Base-by-base conservation (phyloP, 2,329 filamentous ascomycete species). In the Paracamarosporium sp. region DNA sequence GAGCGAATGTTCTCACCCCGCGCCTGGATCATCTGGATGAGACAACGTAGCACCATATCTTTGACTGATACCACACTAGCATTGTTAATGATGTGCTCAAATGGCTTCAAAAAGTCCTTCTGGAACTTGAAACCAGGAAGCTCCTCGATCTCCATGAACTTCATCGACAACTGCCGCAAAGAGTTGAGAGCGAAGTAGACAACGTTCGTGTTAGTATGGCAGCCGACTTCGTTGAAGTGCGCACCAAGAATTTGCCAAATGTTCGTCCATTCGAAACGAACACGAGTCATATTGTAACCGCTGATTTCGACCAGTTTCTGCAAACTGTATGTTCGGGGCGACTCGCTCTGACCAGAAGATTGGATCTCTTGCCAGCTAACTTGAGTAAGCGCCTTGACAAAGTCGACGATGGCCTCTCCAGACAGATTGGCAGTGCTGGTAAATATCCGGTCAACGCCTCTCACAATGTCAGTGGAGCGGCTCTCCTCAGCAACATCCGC, bases 331-430 rank as follows among this genome's bases (percentile, higher is more conserved):
- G 94, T 99, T 53, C 96, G 88, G 11, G 95, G 95, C 22, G 92
- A 96, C 59, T 99, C 95, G 71, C 94, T 97, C 55, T 94, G 92
- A 0, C 95, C 95, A 0, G 95, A 98, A 3, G 95, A 96, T 74
- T 96, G 94, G 71, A 99, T 99, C 77, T 99, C 95, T 71, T 98
- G 94, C 95, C 95, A 98, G 77, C 94, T 98, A 64, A 99, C 94
- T 74, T 97, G 93, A 7, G 92, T 96, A 57, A 99, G 80, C 0
- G 95, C 93, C 55, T 89, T 88, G 50, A 97, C 94, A 74, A 99
- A 99, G 74, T 96, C 90, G 1, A 98, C 91, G 69, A 99, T 99
- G 3, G 94, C 93, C 65, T 97, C 93, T 57, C 93, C 93, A 4
- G 91, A 93, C 2, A 99, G 84, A 67, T 96, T 93, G 8, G 93